These are phyloP conservation scores for Sporothrix sp. DNA, from an alignment of 2,329 filamentous ascomycete genomes.

Conservation along the genomic window DNA sequence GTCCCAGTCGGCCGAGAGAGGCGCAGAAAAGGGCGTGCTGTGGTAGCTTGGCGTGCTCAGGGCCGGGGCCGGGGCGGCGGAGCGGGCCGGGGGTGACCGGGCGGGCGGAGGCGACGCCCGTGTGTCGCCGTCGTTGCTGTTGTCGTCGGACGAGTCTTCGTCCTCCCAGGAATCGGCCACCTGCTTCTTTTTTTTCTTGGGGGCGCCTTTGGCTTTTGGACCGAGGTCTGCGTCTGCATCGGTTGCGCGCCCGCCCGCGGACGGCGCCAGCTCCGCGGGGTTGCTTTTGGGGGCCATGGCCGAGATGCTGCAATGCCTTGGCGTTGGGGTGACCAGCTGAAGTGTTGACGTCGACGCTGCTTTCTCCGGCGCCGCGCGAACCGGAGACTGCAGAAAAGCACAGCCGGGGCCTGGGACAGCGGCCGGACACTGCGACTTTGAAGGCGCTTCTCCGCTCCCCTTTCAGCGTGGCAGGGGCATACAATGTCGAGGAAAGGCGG, in stretches of 20 bases:
- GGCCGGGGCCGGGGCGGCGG: constrained; percentile 53
- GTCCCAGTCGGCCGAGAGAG: constrained; percentile 3
- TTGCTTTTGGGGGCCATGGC: constrained; percentile 15
- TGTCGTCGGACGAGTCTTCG: constrained; percentile 43
- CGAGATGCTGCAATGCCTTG: too few relatives aligned
- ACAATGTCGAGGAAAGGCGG: too few relatives aligned
- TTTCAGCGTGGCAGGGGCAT: too few relatives aligned
- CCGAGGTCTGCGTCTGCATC: constrained; percentile 12
- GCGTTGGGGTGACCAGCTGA: too few relatives aligned
- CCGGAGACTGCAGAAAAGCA: too few relatives aligned
- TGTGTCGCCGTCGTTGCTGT: constrained; percentile 18
- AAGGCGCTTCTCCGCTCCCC: too few relatives aligned
- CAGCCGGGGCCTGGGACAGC: too few relatives aligned
- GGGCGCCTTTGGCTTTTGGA: neutral
- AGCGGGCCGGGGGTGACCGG: constrained; percentile 16
- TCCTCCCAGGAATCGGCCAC: constrained; percentile 72
- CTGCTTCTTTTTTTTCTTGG: constrained; percentile 25
- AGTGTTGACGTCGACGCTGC: too few relatives aligned
- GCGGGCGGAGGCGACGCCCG: constrained; percentile 14
- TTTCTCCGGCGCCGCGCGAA: too few relatives aligned
- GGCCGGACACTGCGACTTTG: too few relatives aligned
- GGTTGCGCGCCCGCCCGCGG: constrained; percentile 25
- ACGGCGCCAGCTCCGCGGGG: constrained; percentile 14
- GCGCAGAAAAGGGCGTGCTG: constrained; percentile 2
- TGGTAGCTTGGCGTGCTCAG: constrained; percentile 47